These are phyloP conservation scores for Naumovozyma dairenensis DNA, from an alignment of 805 yeast genomes.

Conservation along the genomic window DNA sequence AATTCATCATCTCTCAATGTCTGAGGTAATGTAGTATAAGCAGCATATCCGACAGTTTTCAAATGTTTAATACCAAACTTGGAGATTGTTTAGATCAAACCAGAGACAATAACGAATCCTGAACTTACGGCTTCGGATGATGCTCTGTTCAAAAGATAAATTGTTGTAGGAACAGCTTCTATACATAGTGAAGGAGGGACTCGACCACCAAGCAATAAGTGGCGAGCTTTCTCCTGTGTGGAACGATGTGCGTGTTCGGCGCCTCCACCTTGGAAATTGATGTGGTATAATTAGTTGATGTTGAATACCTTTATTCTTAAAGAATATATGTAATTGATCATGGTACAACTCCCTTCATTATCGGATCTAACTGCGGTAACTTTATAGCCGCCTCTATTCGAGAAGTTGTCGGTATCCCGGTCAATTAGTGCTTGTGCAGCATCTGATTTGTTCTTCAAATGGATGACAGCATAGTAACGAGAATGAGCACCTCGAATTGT, in stretches of 20 bases:
- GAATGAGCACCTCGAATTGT: slow-evolving; percentile 3
- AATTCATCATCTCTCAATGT: slow-evolving; percentile 3
- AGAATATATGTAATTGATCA: not conserved
- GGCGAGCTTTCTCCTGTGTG: slow-evolving; percentile 6
- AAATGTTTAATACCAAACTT: slow-evolving; percentile 1
- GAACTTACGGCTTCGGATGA: slow-evolving; percentile 2
- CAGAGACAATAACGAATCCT: slow-evolving; percentile 4
- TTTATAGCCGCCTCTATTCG: slow-evolving; percentile 2
- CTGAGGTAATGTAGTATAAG: slow-evolving; percentile 6
- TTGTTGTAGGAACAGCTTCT: slow-evolving; percentile 9
- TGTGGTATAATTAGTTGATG: slow-evolving; percentile 9
- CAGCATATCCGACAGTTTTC: slow-evolving; percentile 9
- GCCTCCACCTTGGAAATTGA: slow-evolving; percentile 10
- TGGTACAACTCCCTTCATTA: slow-evolving; percentile 7
- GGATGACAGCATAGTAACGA: slow-evolving; percentile 2
- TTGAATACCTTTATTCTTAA: slow-evolving; percentile 2
- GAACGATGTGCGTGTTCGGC: slow-evolving; percentile 11
- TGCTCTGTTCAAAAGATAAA: slow-evolving; percentile 4
- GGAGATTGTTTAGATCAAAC: not conserved
- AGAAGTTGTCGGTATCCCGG: slow-evolving; percentile 1
- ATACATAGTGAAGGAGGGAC: slow-evolving; percentile 11
- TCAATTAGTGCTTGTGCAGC: not conserved
- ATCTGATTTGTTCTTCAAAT: slow-evolving; percentile 1
- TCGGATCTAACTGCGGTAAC: slow-evolving; percentile 6
- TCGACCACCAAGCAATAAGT: slow-evolving; percentile 5